Conservation (phyloP, 2,329 filamentous ascomycete species). For the Clarireedia paspali region DNA sequence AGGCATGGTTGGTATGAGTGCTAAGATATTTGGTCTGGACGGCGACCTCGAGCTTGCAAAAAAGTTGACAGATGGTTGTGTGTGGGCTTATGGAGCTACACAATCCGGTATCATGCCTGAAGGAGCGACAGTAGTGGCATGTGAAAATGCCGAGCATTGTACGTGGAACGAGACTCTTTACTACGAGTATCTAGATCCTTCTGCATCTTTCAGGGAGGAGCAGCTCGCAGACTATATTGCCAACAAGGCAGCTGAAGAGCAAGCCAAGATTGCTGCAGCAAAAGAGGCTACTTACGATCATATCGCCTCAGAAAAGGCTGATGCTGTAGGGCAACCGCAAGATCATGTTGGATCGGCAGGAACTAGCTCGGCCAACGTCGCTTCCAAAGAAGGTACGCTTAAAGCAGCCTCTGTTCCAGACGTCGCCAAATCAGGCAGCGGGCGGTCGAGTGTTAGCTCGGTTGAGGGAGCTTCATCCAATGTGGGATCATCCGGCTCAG, state of each 20-base stretch:
- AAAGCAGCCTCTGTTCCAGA: not conserved
- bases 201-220: conserved; percentile 35
- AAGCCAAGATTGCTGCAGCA: conserved; percentile 1
- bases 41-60: conserved; percentile 56
- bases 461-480: not conserved
- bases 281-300: not conserved
- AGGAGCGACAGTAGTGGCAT: conserved; percentile 40
- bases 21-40: conserved; percentile 51
- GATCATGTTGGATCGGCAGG: not conserved
- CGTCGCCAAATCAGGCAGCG: not conserved
- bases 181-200: conserved; percentile 29
- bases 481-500: not conserved
- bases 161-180: conserved; percentile 28
- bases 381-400: not conserved
- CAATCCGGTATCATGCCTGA: conserved; percentile 61
- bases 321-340: not conserved
- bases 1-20: conserved; percentile 61
- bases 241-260: conserved; percentile 28
- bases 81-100: conserved; percentile 59
- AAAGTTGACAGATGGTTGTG: conserved; percentile 60
- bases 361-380: not conserved
- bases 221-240: conserved; percentile 36
- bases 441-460: not conserved
- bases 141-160: conserved; percentile 29
- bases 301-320: not conserved